Percentiles rank a stretch among this genome's conserved stretches.
Evolutionary conservation across 306 rosid genomes (phyloP).

Genomic region (Lotus japonicus): DNA sequence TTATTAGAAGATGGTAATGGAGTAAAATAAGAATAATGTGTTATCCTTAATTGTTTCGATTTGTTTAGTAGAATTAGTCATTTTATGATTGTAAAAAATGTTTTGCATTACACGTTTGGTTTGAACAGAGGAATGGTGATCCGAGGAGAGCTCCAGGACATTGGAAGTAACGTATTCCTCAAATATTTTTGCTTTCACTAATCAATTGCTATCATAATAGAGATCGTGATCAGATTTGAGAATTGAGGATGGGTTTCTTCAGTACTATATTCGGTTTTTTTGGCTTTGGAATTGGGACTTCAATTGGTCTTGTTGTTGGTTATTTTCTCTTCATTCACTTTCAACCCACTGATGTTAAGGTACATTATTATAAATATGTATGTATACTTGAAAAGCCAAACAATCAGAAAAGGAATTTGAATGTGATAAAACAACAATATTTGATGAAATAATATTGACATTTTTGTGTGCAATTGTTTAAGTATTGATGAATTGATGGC

Average conservation of each 20-base stretch:
- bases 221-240: conserved; percentile 5
- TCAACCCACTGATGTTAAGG: conserved; percentile 67
- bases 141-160: conserved; percentile 26
- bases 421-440: no score
- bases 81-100: neutral
- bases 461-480: no score
- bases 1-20: neutral
- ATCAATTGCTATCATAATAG: no score
- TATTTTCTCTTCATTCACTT: conserved; percentile 69
- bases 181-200: neutral
- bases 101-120: neutral
- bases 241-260: conserved; percentile 62
- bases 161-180: conserved; percentile 2
- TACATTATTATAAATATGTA: no score
- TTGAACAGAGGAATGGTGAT: conserved; percentile 11
- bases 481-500: neutral
- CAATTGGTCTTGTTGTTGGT: conserved; percentile 67
- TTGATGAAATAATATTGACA: no score
- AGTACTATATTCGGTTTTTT: conserved; percentile 58
- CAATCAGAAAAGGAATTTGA: no score
- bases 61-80: neutral
- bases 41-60: neutral
- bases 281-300: conserved; percentile 84
- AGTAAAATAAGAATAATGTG: no score
- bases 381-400: no score